Percentiles rank a stretch among this genome's conserved stretches.
Conservation (phyloP, 768 basidiomycete genomes). For the Rhodosporidiobolus odoratus region DNA sequence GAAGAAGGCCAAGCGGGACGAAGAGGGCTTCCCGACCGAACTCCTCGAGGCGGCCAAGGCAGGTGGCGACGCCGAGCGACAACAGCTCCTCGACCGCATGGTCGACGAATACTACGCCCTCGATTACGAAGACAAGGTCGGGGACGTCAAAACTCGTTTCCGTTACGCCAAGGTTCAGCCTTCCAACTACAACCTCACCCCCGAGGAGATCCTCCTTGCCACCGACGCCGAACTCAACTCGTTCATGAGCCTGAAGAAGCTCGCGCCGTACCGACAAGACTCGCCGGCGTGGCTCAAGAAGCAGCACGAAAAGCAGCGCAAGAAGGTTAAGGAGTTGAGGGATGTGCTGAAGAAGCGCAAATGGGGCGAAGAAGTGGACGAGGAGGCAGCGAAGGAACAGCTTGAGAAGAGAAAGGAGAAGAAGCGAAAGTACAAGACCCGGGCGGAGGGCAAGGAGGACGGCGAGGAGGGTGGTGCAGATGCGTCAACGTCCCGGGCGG, state of each 20-base stretch:
- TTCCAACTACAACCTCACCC: slow-evolving; percentile 60
- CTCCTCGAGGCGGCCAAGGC: slow-evolving; percentile 41
- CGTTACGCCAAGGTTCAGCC: slow-evolving; percentile 68
- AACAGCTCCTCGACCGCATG: slow-evolving; percentile 72
- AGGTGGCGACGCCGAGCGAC: slow-evolving; percentile 63
- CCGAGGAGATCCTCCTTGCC: slow-evolving; percentile 82
- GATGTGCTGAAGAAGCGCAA: slow-evolving; percentile 42
- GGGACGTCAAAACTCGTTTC: slow-evolving; percentile 84
- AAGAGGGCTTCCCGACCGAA: slow-evolving; percentile 35
- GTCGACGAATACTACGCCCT: slow-evolving; percentile 86
- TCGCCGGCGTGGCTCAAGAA: slow-evolving; percentile 54
- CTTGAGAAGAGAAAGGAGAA: slow-evolving; percentile 46
- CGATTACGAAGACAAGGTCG: slow-evolving; percentile 94
- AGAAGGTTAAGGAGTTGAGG: slow-evolving; percentile 51
- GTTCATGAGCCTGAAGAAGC: slow-evolving; percentile 79
- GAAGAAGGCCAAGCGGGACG: slow-evolving; percentile 34
- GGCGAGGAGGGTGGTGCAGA: slow-evolving; percentile 5
- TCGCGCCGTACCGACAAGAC: slow-evolving; percentile 73
- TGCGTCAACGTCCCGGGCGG: too few species aligned
- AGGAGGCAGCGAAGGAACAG: slow-evolving; percentile 37
- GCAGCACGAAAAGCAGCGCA: slow-evolving; percentile 64
- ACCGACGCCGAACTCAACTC: slow-evolving; percentile 89
- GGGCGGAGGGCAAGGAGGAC: slow-evolving; percentile 3
- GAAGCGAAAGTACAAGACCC: slow-evolving; percentile 25
- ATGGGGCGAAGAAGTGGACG: slow-evolving; percentile 47